Evolutionary conservation across 495 filamentous ascomycete genomes (phyloP), one percentile per base, ranked within the genome.

Genomic region (Aspergillus diversus): DNA sequence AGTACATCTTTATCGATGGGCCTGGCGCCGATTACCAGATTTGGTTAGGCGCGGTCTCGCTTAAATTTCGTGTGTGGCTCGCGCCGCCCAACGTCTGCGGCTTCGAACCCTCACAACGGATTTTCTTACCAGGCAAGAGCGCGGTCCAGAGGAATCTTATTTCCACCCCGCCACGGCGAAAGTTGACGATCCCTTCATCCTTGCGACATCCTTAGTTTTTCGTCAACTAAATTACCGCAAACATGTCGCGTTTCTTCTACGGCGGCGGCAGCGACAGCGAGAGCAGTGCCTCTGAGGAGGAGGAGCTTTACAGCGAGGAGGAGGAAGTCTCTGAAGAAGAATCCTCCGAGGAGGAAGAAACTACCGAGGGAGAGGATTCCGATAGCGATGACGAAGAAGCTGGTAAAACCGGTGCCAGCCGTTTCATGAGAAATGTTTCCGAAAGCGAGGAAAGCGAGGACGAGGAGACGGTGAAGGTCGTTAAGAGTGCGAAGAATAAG

Each of bases 401-500:
- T 84, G 65, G 90, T 88, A 60, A 89, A 80, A 86, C 81, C 49
- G 92, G 91, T 71, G 86, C 87, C 54, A 89, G 79, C 64, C 84
- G 86, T 71, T 99, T 98, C 87, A 85, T 98, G 83, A 84, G 83
- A 66, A 89, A 90, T 73, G 84, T 80, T 8, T 85, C 83, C 21
- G 90, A 92, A 34, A 92, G 89, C 69, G 92, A 96, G 66, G 90
- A 91, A 57, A 91, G 88, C 67, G 90, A 91, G 67, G 91, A 91
- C 60, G 93, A 96, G 62, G 91, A 92, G 49, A 84, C 86, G 60
- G 86, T 87, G 57, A 93, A 91, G 56, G 79, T 96, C 62, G 88
- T 93, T 59, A 98, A 97, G 86, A 97, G 93, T 75, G 93, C 92
- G 56, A 98, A 97, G 80, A 93, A 98, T 77, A 99, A 99, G 84